Evolutionary conservation across 2,329 filamentous ascomycete genomes (phyloP).

Genomic region (Neopestalotiopsis sp.): DNA sequence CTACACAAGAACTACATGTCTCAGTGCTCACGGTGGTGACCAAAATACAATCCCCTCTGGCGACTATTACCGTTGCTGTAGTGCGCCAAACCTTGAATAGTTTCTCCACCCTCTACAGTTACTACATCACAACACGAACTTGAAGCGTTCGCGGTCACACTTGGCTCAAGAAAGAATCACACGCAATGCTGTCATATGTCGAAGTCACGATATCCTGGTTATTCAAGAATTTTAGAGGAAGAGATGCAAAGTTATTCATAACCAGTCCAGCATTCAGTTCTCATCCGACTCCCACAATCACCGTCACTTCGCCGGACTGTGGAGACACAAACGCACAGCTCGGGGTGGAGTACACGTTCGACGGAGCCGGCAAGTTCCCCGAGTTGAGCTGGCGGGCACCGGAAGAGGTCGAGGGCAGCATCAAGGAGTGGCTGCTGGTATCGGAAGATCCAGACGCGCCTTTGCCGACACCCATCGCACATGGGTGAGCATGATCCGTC

Average conservation of each 20-base stretch:
- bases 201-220: constrained; percentile 45
- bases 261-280: constrained; percentile 40
- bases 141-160: background rate
- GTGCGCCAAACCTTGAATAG: background rate
- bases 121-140: background rate
- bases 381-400: constrained; percentile 44
- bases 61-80: background rate
- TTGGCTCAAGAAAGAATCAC: background rate
- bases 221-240: constrained; percentile 41
- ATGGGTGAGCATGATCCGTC: constrained; percentile 41
- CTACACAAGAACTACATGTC: no score
- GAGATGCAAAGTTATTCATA: constrained; percentile 44
- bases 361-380: constrained; percentile 45
- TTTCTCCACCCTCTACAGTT: background rate
- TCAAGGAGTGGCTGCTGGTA: constrained; percentile 52
- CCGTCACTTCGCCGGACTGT: constrained; percentile 44
- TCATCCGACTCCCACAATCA: constrained; percentile 40
- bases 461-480: constrained; percentile 47
- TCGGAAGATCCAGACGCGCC: constrained; percentile 53
- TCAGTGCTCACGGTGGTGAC: no score
- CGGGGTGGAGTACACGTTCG: constrained; percentile 41
- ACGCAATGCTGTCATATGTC: constrained; percentile 21
- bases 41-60: no score
- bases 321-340: constrained; percentile 42
- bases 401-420: constrained; percentile 28